These are phyloP conservation scores for Taphrina betulina DNA, from an alignment of 1,139 yeast genomes.

Conservation along the genomic window DNA sequence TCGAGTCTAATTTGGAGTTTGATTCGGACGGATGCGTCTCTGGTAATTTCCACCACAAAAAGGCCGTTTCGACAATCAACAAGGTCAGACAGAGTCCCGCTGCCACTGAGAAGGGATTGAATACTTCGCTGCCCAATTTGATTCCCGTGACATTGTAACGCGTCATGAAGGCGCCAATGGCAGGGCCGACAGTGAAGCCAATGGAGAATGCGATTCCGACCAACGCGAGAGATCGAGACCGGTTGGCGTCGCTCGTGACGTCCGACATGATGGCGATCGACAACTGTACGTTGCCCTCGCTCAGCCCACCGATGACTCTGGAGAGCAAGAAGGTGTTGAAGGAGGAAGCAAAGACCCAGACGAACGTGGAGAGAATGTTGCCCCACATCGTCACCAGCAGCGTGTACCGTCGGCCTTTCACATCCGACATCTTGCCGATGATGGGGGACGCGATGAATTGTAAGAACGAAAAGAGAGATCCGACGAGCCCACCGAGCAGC, in stretches of 20 bases:
- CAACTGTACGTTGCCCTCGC: slow-evolving; percentile 33
- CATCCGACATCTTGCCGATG: slow-evolving; percentile 26
- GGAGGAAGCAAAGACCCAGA: slow-evolving; percentile 34
- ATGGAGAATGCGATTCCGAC: slow-evolving; percentile 33
- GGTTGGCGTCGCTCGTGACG: slow-evolving; percentile 29
- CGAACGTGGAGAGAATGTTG: slow-evolving; percentile 29
- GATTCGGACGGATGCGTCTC: slow-evolving; percentile 19
- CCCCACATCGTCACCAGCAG: slow-evolving; percentile 31
- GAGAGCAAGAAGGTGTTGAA: slow-evolving; percentile 25
- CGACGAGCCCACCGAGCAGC: slow-evolving; percentile 32
- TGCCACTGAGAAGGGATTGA: slow-evolving; percentile 30
- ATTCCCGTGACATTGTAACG: slow-evolving; percentile 31
- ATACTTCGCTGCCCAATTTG: slow-evolving; percentile 12
- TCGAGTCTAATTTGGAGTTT: no score
- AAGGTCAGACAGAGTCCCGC: slow-evolving; percentile 22
- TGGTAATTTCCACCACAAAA: slow-evolving; percentile 19
- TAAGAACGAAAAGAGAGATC: slow-evolving; percentile 29
- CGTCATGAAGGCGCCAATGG: slow-evolving; percentile 32
- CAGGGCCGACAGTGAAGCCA: slow-evolving; percentile 33
- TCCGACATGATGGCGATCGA: slow-evolving; percentile 33
- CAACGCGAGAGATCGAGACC: slow-evolving; percentile 30
- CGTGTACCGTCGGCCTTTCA: slow-evolving; percentile 24
- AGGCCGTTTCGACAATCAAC: slow-evolving; percentile 26
- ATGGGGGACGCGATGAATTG: slow-evolving; percentile 33
- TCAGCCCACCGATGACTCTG: slow-evolving; percentile 31